A percentile compares a stretch with the other conserved stretches of the same genome.
Conservation (phyloP, 495 filamentous ascomycete genomes). For the Xylaria acuta region DNA sequence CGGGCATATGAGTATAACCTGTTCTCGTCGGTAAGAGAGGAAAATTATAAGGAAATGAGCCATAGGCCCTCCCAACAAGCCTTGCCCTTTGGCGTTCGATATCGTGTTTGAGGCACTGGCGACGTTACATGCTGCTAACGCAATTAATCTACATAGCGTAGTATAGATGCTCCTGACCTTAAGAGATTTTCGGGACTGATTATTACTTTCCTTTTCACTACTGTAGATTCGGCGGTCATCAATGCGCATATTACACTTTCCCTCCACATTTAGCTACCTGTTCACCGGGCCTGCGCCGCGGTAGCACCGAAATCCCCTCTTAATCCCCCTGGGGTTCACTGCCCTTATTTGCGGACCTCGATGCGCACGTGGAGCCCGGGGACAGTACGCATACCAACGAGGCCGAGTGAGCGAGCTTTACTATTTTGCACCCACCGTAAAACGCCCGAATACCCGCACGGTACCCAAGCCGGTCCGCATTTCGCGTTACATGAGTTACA, state of each 20-base stretch:
- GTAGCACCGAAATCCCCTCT: not conserved
- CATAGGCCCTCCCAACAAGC: not conserved
- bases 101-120: not conserved
- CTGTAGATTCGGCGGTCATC: not conserved
- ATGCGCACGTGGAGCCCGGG: not conserved
- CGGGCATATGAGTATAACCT: not conserved
- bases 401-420: not conserved
- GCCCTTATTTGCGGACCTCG: not conserved
- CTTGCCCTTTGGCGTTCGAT: not conserved
- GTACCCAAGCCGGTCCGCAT: not conserved
- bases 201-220: not conserved
- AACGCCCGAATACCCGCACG: not conserved
- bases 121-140: not conserved
- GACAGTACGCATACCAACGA: not conserved
- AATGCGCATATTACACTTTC: not conserved
- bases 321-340: not conserved
- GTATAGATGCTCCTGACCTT: not conserved
- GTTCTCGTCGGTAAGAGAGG: not conserved
- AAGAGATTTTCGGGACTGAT: not conserved
- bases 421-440: not conserved
- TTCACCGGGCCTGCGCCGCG: no score
- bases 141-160: not conserved
- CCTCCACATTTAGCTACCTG: constrained; percentile 6
- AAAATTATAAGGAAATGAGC: no score
- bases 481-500: not conserved